A percentile compares a stretch with the other conserved stretches of the same genome.
These are phyloP conservation scores for Debaryomyces udenii DNA, from an alignment of 1,139 yeast genomes.

Conservation along the genomic window DNA sequence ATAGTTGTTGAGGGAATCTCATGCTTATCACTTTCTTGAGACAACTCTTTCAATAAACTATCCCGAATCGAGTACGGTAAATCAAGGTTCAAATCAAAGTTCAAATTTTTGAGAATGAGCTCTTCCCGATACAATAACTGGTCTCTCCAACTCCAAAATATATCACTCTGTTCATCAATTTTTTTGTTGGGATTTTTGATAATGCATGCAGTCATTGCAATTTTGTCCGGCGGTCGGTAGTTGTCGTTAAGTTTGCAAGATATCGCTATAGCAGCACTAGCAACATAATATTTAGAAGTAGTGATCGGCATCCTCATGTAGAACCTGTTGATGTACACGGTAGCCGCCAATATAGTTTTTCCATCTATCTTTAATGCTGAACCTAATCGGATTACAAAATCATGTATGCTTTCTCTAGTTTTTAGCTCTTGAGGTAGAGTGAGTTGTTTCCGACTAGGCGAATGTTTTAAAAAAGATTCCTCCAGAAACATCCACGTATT, in stretches of 20 bases:
- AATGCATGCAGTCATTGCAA: constrained; percentile 43
- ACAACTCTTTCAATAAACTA: constrained; percentile 18
- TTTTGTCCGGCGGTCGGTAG: constrained; percentile 47
- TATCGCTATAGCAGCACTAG: constrained; percentile 49
- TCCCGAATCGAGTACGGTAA: constrained; percentile 44
- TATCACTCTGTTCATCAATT: constrained; percentile 44
- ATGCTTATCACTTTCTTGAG: constrained; percentile 8
- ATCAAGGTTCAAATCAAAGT: constrained; percentile 43
- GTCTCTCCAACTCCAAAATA: constrained; percentile 53
- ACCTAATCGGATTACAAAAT: constrained; percentile 43
- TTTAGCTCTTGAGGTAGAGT: constrained; percentile 39
- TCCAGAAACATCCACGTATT: constrained; percentile 42
- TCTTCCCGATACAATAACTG: constrained; percentile 50
- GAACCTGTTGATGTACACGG: constrained; percentile 44
- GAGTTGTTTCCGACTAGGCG: constrained; percentile 35
- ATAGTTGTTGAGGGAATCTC: constrained; percentile 9
- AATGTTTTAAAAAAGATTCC: constrained; percentile 29
- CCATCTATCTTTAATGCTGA: constrained; percentile 45
- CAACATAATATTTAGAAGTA: constrained; percentile 49
- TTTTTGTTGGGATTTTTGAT: constrained; percentile 36
- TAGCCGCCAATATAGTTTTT: constrained; percentile 46
- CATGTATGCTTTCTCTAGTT: constrained; percentile 43
- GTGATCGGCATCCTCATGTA: constrained; percentile 49
- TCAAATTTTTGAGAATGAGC: constrained; percentile 40
- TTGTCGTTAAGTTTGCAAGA: constrained; percentile 48